A percentile compares a stretch with the other conserved stretches of the same genome.
These are phyloP conservation scores for Cryptosporidium sp. DNA, from an alignment of 169 alveolate genomes.

Conservation along the genomic window DNA sequence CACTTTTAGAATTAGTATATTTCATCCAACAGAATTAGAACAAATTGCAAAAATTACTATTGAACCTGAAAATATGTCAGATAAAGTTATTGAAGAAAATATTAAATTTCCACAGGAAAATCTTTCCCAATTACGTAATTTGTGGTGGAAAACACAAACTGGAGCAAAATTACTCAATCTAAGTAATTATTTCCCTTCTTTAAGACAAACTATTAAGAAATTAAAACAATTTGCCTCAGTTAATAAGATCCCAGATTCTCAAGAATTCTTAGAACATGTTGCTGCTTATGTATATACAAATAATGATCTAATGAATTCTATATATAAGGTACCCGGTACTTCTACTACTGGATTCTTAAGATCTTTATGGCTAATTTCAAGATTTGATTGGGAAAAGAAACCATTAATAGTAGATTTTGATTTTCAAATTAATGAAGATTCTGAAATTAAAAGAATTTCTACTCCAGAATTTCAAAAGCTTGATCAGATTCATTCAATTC, in stretches of 20 bases:
- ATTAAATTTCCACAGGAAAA: neutral
- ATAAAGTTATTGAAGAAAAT: slow-evolving; percentile 16
- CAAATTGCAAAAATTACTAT: slow-evolving; percentile 17
- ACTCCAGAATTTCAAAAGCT: slow-evolving; percentile 9
- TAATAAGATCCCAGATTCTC: slow-evolving; percentile 30
- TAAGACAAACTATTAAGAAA: slow-evolving; percentile 40
- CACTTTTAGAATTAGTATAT: slow-evolving; percentile 49
- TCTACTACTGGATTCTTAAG: slow-evolving; percentile 66
- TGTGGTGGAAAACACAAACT: slow-evolving; percentile 56
- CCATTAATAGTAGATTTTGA: slow-evolving; percentile 59
- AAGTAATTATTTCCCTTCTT: slow-evolving; percentile 53
- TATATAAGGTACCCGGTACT: slow-evolving; percentile 6
- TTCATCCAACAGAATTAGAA: slow-evolving; percentile 38
- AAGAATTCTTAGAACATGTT: slow-evolving; percentile 60
- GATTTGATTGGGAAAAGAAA: slow-evolving; percentile 42
- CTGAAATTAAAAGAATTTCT: neutral
- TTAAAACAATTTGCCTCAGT: slow-evolving; percentile 51
- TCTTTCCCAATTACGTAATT: slow-evolving; percentile 12
- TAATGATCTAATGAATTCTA: slow-evolving; percentile 9
- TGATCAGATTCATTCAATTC: slow-evolving; percentile 35
- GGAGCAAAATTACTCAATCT: slow-evolving; percentile 28
- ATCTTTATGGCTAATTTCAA: slow-evolving; percentile 37
- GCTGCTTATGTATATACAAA: slow-evolving; percentile 52
- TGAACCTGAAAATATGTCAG: slow-evolving; percentile 26
- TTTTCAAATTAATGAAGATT: slow-evolving; percentile 31